Evolutionary conservation across 768 basidiomycete genomes (phyloP), one percentile per base, ranked within the genome.

Genomic region (Lentinus brumalis): DNA sequence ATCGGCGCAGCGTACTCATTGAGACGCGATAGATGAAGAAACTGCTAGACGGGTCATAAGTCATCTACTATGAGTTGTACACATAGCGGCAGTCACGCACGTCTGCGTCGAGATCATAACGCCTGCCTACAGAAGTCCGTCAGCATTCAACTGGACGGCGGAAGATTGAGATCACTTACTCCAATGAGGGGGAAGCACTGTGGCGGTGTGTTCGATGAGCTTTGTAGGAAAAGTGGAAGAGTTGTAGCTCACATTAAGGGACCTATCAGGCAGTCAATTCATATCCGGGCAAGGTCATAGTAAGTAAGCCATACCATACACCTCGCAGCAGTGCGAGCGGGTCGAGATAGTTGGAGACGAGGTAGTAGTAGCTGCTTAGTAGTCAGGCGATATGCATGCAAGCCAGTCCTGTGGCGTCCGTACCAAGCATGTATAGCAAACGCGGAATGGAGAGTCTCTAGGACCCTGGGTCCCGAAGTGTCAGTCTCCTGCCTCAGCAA

Each of bases 291-390:
- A 6, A 44, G 14, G 42, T 5, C 15, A 15, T 16, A 15, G 6
- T 44, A 14, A 6, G 42, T 41, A 44, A 44, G 18, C 10, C 42
- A 18, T 44, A 58, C 57, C 57, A 59, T 18, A 59, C 57, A 52
- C 50, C 42, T 21, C 18, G 42, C 12, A 16, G 12, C 41, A 52
- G 29, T 18, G 32, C 42, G 9, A 38, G 42, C n/a, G 57, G 57
- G 50, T 52, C 44, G 57, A 52, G 44, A 44, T 52, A 59, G 38
- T 53, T 56, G 10, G 53, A 49, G 6, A 56, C 46, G 15, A 50
- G 46, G 6, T 50, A 53, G 53, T 30, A 45, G 40, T 51, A 55
- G 21, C 58, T 53, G 52, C 15, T 18, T 6, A 44, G 10, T 44
- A 11, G 42, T 44, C 6, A 44, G 42, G 15, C 15, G 18, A 11